Percentiles rank a stretch among this genome's conserved stretches.
Conservation (phyloP, 805 yeast genomes). For the Metschnikowia sp. region DNA sequence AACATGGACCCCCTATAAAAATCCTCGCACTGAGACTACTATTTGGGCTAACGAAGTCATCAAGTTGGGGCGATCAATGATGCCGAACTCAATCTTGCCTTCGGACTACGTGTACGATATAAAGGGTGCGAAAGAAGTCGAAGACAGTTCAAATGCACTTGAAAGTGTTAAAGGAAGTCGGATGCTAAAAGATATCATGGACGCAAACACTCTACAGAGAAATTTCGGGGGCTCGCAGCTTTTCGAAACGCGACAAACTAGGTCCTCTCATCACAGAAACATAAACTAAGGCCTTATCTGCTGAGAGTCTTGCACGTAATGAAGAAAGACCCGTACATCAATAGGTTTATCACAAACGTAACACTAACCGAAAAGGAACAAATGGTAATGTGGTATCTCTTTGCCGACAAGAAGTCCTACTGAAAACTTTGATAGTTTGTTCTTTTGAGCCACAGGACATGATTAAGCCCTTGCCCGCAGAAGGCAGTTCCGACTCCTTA, state of each 20-base stretch:
- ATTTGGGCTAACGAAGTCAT: slow-evolving; percentile 66
- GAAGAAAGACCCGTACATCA: too few relatives aligned
- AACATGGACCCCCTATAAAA: slow-evolving; percentile 58
- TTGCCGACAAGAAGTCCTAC: too few relatives aligned
- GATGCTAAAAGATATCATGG: slow-evolving; percentile 31
- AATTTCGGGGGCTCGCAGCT: not conserved
- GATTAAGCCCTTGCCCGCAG: too few relatives aligned
- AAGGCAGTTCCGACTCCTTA: too few relatives aligned
- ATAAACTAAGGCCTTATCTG: not conserved
- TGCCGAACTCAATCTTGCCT: slow-evolving; percentile 48
- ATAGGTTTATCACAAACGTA: too few relatives aligned
- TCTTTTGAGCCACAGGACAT: too few relatives aligned
- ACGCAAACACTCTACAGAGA: not conserved
- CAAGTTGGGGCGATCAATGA: slow-evolving; percentile 58
- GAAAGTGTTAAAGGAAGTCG: slow-evolving; percentile 21
- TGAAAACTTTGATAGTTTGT: too few relatives aligned
- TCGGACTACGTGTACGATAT: slow-evolving; percentile 30
- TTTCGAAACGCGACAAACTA: slow-evolving; percentile 32
- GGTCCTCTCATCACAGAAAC: slow-evolving; percentile 34
- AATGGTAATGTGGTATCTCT: too few relatives aligned
- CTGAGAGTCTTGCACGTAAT: too few relatives aligned
- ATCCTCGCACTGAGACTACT: slow-evolving; percentile 49
- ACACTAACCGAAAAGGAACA: too few relatives aligned
- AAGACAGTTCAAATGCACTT: not conserved
- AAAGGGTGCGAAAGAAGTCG: not conserved